Percentiles rank a stretch among this genome's conserved stretches.
Conservation (phyloP, 805 yeast species). For the Candida ascalaphidarum region DNA sequence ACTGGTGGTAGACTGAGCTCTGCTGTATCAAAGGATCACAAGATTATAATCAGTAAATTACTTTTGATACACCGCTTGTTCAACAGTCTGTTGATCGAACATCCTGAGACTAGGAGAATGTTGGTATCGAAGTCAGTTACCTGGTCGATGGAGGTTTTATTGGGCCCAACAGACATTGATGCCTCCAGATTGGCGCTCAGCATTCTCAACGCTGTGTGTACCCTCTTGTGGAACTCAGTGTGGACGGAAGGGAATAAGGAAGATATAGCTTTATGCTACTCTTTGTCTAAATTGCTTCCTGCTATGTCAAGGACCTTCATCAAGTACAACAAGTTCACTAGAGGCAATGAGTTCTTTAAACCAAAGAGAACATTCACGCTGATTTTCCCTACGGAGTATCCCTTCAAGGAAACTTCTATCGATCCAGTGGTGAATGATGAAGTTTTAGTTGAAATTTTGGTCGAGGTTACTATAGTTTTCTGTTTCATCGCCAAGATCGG, state of each 20-base stretch:
- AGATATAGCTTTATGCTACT: slow-evolving; percentile 34
- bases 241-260: slow-evolving; percentile 16
- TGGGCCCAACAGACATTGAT: slow-evolving; percentile 45
- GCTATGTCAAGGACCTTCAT: slow-evolving; percentile 43
- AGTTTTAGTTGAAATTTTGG: slow-evolving; percentile 57
- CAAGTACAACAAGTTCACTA: slow-evolving; percentile 43
- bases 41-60: slow-evolving; percentile 47
- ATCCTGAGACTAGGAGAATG: slow-evolving; percentile 17
- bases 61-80: slow-evolving; percentile 51
- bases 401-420: slow-evolving; percentile 55
- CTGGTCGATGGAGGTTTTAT: slow-evolving; percentile 53
- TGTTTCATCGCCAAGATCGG: slow-evolving; percentile 47
- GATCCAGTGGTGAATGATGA: slow-evolving; percentile 71
- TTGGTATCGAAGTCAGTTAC: slow-evolving; percentile 40
- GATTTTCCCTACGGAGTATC: slow-evolving; percentile 61
- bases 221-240: slow-evolving; percentile 25
- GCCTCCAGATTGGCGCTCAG: slow-evolving; percentile 58
- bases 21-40: slow-evolving; percentile 42
- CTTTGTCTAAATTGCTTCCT: slow-evolving; percentile 46
- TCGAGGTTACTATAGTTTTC: slow-evolving; percentile 61
- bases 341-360: slow-evolving; percentile 38
- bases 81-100: slow-evolving; percentile 26
- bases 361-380: slow-evolving; percentile 59
- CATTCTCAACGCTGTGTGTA: slow-evolving; percentile 43
- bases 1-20: slow-evolving; percentile 7